Evolutionary conservation across 345 rosid species (phyloP), one percentile per base, ranked within the genome.

Genomic region (Arabis alpina): DNA sequence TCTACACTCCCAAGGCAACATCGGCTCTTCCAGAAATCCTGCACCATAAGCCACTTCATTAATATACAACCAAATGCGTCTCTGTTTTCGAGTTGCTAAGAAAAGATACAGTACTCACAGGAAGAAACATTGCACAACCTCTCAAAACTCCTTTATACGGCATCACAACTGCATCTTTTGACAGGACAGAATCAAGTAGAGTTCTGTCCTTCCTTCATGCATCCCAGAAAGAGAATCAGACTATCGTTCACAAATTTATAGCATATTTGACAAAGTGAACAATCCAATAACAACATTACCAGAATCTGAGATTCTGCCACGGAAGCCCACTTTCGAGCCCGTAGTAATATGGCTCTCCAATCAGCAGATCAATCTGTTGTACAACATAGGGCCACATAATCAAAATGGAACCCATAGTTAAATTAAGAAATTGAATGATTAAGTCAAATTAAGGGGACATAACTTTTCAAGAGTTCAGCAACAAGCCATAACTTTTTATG

Each of bases 261-360:
- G 56, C 56, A 2, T 70, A 32, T 61, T 47, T 19, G 37, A 37
- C 5, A 40, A 75, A 62, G 43, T 51, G n/a, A 64, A 10, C n/a
- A 66, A 68, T 23, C 16, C 61, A 73, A 27, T 42, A 53, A 40
- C 34, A 54, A 12, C 54, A 75, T 62, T 81, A 94, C 99, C 99
- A 94, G 80, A 94, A 94, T 37, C 95, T 93, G 60, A 94, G 86
- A 80, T 86, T 86, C 65, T 89, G 89, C 96, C 99, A 94, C 2
- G 95, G 99, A 75, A 94, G 96, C 78, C 77, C 79, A 75, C 84
- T 84, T 51, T 91, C 96, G 74, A 79, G 81, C 66, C 88, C 97
- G 72, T 65, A 76, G 76, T 84, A 94, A 76, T 83, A 89, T 27
- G 96, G 99, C 72, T 94, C 99, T 64, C 88, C 96, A 65, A 94